phyloP scores from a whole-genome alignment of 768 basidiomycete species.

The Suillus spraguei region DNA sequence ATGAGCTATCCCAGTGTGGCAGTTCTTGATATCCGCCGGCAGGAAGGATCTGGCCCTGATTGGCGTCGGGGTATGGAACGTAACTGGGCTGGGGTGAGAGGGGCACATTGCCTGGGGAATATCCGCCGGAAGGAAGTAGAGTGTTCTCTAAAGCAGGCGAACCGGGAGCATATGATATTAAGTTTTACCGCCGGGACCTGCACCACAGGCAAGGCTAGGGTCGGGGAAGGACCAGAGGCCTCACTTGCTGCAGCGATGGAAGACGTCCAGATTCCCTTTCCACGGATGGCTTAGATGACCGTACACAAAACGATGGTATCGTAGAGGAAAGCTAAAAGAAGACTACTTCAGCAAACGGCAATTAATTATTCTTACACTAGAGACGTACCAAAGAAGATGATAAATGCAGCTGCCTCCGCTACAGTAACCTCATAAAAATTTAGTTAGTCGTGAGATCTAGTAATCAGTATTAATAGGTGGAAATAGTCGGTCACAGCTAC shows the following conservation, averaged over 20 bases:
- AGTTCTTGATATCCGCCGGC: constrained; percentile 17
- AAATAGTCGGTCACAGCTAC: neutral
- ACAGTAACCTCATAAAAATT: constrained; percentile 19
- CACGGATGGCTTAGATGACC: constrained; percentile 24
- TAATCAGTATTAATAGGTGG: neutral
- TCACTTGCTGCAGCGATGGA: constrained; percentile 25
- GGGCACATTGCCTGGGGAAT: constrained; percentile 13
- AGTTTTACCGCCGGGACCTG: constrained; percentile 10
- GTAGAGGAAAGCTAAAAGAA: constrained; percentile 25
- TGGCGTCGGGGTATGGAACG: constrained; percentile 16
- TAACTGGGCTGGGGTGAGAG: constrained; percentile 23
- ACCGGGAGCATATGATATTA: constrained; percentile 8
- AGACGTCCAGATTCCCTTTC: constrained; percentile 26
- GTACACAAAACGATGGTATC: constrained; percentile 24
- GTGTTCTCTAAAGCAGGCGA: constrained; percentile 1
- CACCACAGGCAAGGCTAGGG: no score
- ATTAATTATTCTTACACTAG: neutral
- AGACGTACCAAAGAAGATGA: constrained; percentile 27
- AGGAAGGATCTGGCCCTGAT: constrained; percentile 17
- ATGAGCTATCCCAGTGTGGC: constrained; percentile 2
- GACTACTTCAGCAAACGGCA: neutral
- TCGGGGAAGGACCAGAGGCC: neutral
- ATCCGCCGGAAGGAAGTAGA: constrained; percentile 10
- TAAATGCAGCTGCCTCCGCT: constrained; percentile 25
- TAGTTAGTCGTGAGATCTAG: constrained; percentile 17